Evolutionary conservation across 1,284 basidiomycete species (phyloP), one percentile per base, ranked within the genome.

Genomic region (Ganoderma leucocontextum): DNA sequence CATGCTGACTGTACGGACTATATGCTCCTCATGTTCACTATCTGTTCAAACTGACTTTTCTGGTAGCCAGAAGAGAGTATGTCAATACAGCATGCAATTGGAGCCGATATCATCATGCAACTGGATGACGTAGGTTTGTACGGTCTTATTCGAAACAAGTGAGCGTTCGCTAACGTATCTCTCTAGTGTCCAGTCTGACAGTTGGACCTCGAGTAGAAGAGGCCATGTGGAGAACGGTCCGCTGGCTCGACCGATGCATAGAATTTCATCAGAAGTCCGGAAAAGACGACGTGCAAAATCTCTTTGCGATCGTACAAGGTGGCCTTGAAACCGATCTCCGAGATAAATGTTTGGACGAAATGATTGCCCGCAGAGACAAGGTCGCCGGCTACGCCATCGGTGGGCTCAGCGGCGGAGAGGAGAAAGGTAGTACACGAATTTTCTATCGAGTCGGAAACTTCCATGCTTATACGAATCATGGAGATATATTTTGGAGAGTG

Each of bases 31-130:
- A 36, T 57, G 13, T 15, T 38, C 17, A 38, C 59, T 13, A 41
- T 69, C 22, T 53, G 42, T 22, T 49, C 29, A 57, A 15, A 33
- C 57, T 65, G 10, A 65, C 65, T 19, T 10, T 47, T 17, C 49
- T 2, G 57, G 19, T 66, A 94, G 90, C 93, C 94, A 52, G 93
- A 95, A 80, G 91, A 94, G 81, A 93, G 91, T 72, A 94, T 95
- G 47, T 87, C 89, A n/a, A 91, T 92, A 74, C 93, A 95, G 77
- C 94, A 96, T 75, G 84, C 90, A 5, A 95, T 96, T 58, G 94
- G 94, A 5, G 92, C 91, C 19, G 94, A 96, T 78, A 96, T 96
- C 67, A 95, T 96, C 72, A 95, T 95, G 94, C 94, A 95, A 76
- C 84, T 95, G 15, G 94, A 95, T 77, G 94, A 95, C 80, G 95